Conservation (phyloP, 352 stramenopile species). For the Pseudoperonospora humuli region DNA sequence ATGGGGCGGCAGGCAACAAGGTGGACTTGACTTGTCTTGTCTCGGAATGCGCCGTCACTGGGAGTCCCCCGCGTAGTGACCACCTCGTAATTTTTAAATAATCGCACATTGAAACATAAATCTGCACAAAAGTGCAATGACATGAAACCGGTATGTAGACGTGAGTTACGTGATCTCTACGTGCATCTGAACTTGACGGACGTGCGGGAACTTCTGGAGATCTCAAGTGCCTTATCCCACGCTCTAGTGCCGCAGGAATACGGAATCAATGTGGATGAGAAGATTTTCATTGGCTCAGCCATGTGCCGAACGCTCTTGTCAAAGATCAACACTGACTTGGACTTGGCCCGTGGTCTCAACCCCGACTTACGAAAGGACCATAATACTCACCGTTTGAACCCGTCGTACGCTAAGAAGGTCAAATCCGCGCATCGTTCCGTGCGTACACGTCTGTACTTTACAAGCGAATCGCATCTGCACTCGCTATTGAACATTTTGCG, state of each 20-base stretch:
- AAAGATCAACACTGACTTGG: constrained; percentile 84
- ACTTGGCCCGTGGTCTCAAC: constrained; percentile 57
- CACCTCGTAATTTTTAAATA: too few species aligned
- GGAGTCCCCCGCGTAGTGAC: too few species aligned
- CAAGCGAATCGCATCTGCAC: constrained; percentile 98
- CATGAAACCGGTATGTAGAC: too few species aligned
- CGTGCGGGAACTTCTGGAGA: constrained; percentile 91
- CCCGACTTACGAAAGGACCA: constrained; percentile 41
- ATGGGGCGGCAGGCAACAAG: too few species aligned
- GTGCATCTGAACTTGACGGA: constrained; percentile 89
- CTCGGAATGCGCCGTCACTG: too few species aligned
- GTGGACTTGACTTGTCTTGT: too few species aligned
- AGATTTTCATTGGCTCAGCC: constrained; percentile 78
- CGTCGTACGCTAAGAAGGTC: constrained; percentile 78
- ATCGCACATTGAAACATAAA: too few species aligned
- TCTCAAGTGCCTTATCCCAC: constrained; percentile 90
- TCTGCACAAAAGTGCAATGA: too few species aligned
- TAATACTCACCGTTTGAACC: constrained; percentile 76
- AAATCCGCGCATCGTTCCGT: constrained; percentile 94
- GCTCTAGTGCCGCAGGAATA: constrained; percentile 85
- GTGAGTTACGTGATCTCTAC: too few species aligned
- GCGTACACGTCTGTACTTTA: constrained; percentile 99
- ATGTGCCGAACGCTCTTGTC: constrained; percentile 85
- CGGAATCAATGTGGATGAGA: constrained; percentile 83
- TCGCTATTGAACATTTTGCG: constrained; percentile 97